Evolutionary conservation across 2,329 filamentous ascomycete genomes (phyloP), one percentile per base, ranked within the genome.

Genomic region (Fusarium verrucosum): DNA sequence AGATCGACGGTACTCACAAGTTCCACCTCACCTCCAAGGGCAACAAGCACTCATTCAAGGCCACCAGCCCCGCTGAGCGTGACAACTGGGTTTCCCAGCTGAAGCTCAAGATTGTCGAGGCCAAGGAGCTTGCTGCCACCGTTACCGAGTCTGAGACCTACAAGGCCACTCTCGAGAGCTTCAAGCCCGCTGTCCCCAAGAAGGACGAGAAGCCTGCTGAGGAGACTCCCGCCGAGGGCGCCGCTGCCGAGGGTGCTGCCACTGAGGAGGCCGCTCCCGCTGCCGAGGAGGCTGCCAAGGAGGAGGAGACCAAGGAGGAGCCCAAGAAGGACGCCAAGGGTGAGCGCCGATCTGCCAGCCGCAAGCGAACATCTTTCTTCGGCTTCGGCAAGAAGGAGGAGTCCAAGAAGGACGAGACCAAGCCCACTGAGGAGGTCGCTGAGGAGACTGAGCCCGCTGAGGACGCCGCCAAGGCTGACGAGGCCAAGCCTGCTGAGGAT

Each of bases 41-140:
- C 71, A 90, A 96, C 81, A 96, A 97, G 88, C 93, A 97, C 86
- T 86, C 86, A 61, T 97, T 99, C 85, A 94, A 97, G 87, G 92
- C 94, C 56, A 74, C 82, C 72, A 89, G 75, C 73, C 73, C 86
- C 44, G 82, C 87, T 58, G 93, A 97, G 82, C 93, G 94, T 76
- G 92, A 97, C 79, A 92, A 91, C 85, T 98, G 95, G 95, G 87
- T 96, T 73, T 81, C 88, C 64, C 90, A 94, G 74, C 78, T 97
- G 71, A 93, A 95, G 86, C 81, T 86, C 73, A 92, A 94, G 84
- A 86, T 91, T 50, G 85, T 88, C 47, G 92, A 96, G 82, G 94
- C 92, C 73, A 96, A 95, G 85, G 89, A 90, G 72, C 82, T 91
- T 57, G 89, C 89, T 74, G 83, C 91, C 67, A 85, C 85, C 53